phyloP scores from a whole-genome alignment of 306 rosid species.

The Begonia loranthoides region DNA sequence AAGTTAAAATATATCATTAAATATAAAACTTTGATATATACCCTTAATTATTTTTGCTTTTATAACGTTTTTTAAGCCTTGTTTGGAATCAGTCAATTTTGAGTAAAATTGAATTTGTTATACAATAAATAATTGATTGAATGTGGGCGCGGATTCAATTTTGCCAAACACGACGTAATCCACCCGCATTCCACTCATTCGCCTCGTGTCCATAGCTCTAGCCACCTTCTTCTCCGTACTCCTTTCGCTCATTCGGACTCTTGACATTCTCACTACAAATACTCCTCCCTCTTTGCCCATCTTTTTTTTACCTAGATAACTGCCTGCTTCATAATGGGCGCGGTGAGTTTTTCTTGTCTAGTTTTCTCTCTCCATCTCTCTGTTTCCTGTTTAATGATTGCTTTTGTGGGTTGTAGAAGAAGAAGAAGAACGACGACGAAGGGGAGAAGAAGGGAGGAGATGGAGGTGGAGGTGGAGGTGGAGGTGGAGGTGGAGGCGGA shows the following conservation, averaged over 20 bases:
- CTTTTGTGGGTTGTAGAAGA: slow-evolving; percentile 15
- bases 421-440: slow-evolving; percentile 22
- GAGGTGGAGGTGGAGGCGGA: slow-evolving; percentile 17
- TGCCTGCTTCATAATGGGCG: slow-evolving; percentile 14
- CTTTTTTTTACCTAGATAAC: not conserved
- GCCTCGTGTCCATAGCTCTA: too few species aligned
- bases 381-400: not conserved
- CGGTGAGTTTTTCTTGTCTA: slow-evolving; percentile 2
- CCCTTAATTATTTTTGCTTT: too few species aligned
- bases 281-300: slow-evolving; percentile 8
- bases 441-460: slow-evolving; percentile 22
- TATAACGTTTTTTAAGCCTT: too few species aligned
- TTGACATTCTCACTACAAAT: slow-evolving; percentile 11
- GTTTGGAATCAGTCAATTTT: too few species aligned
- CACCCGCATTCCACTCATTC: too few species aligned
- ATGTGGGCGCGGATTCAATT: too few species aligned
- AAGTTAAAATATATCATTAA: too few species aligned
- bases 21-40: too few species aligned
- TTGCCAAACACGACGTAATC: too few species aligned
- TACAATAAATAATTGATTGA: too few species aligned
- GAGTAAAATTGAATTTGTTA: too few species aligned
- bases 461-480: slow-evolving; percentile 25
- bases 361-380: not conserved
- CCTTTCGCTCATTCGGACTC: not conserved
- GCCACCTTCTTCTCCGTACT: too few species aligned